Evolutionary conservation across 768 basidiomycete species (phyloP).

Genomic region (Termitomyces sp.): DNA sequence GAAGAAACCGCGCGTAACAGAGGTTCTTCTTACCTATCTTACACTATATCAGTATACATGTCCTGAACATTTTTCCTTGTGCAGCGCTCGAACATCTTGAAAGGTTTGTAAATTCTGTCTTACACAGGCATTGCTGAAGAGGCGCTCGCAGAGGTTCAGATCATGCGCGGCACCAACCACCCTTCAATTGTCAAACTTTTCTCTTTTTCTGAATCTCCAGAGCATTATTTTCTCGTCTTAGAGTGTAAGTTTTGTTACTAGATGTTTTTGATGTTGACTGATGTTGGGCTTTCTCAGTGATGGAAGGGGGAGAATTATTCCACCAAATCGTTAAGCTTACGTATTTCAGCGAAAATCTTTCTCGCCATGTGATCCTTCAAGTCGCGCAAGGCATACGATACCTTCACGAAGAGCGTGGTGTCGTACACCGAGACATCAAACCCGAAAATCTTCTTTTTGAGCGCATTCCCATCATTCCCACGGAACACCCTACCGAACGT

Average conservation of each 20-base stretch:
- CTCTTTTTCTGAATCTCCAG: conserved; percentile 87
- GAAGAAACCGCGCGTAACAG: conserved; percentile 96
- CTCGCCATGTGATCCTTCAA: conserved; percentile 95
- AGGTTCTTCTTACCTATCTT: conserved; percentile 53
- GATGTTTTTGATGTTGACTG: not conserved
- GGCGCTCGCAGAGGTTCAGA: conserved; percentile 80
- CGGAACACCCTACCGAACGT: conserved; percentile 54
- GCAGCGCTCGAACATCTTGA: conserved; percentile 96
- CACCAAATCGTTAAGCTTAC: conserved; percentile 99
- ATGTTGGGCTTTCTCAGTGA: conserved; percentile 47
- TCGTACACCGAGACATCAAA: conserved; percentile 99
- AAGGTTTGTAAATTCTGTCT: conserved; percentile 46
- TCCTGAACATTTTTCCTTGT: conserved; percentile 27
- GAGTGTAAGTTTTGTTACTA: conserved; percentile 57
- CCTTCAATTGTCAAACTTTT: conserved; percentile 90
- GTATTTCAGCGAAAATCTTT: conserved; percentile 96
- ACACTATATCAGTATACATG: conserved; percentile 5
- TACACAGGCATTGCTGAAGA: not conserved
- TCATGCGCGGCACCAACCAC: conserved; percentile 94
- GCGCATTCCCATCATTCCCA: conserved; percentile 86
- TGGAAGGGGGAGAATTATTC: conserved; percentile 98
- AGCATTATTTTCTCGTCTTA: conserved; percentile 92
- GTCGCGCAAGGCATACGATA: conserved; percentile 92
- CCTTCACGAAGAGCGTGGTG: conserved; percentile 95
- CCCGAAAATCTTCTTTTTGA: conserved; percentile 97